These are phyloP conservation scores for Teunomyces cretensis DNA, from an alignment of 805 yeast genomes.

Conservation along the genomic window DNA sequence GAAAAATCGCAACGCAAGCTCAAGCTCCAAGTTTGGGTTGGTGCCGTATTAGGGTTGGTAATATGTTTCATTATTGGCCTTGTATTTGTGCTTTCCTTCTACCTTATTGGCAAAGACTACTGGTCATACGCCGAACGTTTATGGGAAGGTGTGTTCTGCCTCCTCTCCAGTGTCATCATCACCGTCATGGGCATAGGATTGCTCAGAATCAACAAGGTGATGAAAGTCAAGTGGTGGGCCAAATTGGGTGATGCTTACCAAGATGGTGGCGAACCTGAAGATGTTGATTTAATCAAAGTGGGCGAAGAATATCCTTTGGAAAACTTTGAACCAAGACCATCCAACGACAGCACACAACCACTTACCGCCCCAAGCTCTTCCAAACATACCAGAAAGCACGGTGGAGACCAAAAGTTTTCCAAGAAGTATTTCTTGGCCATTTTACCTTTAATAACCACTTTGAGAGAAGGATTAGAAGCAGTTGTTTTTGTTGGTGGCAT, in stretches of 20 bases:
- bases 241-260: slow-evolving; percentile 43
- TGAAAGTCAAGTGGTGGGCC: slow-evolving; percentile 76
- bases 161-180: slow-evolving; percentile 74
- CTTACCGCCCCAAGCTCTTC: slow-evolving; percentile 7
- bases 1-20: slow-evolving; percentile 23
- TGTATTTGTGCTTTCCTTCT: slow-evolving; percentile 66
- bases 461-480: slow-evolving; percentile 36
- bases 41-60: slow-evolving; percentile 69
- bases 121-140: slow-evolving; percentile 87
- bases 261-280: slow-evolving; percentile 8
- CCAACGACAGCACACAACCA: slow-evolving; percentile 12
- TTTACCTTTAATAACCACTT: slow-evolving; percentile 26
- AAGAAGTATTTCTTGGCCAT: slow-evolving; percentile 25
- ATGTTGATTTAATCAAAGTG: neutral
- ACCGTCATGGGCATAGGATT: slow-evolving; percentile 86
- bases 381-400: neutral
- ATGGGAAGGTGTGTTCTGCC: slow-evolving; percentile 84
- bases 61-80: slow-evolving; percentile 75
- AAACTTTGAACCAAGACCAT: slow-evolving; percentile 6
- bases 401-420: slow-evolving; percentile 11
- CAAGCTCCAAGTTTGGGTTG: slow-evolving; percentile 75
- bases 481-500: slow-evolving; percentile 45
- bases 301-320: slow-evolving; percentile 2
- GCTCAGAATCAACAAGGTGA: slow-evolving; percentile 68
- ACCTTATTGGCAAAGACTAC: slow-evolving; percentile 74